Evolutionary conservation across 306 rosid genomes (phyloP).

Genomic region (Oemleria cerasiformis): DNA sequence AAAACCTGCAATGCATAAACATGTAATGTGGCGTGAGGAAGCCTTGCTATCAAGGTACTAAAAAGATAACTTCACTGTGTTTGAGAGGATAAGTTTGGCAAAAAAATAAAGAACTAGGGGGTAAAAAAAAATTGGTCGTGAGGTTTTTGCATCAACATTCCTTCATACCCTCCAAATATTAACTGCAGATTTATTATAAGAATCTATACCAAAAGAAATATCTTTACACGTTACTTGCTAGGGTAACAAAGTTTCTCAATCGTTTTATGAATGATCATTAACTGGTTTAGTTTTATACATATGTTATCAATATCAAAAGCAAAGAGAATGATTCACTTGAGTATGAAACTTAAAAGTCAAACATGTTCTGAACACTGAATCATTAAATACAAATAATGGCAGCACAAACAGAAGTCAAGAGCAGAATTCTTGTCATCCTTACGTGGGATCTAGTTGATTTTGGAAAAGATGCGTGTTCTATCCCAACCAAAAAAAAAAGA

Average conservation of each 20-base stretch:
- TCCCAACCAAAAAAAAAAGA: neutral
- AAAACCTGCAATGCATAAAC: slow-evolving; percentile 11
- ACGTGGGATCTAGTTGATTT: neutral
- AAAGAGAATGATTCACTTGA: neutral
- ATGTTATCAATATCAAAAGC: neutral
- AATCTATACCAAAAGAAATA: too few relatives aligned
- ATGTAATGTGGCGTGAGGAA: neutral
- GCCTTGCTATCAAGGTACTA: neutral
- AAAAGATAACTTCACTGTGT: neutral
- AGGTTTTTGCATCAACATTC: too few relatives aligned
- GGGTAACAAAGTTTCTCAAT: neutral
- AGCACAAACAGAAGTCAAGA: neutral
- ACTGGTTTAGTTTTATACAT: neutral
- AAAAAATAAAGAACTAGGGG: neutral
- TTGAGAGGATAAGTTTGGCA: neutral
- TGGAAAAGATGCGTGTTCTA: neutral
- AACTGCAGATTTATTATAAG: too few relatives aligned
- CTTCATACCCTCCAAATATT: too few relatives aligned
- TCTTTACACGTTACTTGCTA: neutral
- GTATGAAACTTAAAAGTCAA: neutral
- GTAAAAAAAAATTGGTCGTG: too few relatives aligned
- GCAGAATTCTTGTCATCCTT: neutral
- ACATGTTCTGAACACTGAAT: neutral
- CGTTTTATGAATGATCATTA: neutral
- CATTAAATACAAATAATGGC: neutral